Conservation (phyloP, 139 green algal genomes). For the Pseudopediastrum boryanum region DNA sequence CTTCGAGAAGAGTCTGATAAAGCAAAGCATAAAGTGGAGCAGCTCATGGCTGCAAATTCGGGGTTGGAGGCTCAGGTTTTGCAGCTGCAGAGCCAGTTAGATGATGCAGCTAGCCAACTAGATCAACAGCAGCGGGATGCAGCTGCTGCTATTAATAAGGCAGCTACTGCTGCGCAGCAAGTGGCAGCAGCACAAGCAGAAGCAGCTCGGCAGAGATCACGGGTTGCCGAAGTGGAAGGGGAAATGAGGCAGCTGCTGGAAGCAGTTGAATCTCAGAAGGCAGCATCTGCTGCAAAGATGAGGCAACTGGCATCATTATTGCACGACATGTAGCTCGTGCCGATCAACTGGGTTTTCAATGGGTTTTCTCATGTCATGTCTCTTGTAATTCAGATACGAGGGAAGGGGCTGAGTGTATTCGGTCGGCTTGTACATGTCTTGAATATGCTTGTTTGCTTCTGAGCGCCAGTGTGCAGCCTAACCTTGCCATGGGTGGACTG, state of each 20-base stretch:
- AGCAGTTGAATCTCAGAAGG: conserved; percentile 67
- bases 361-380: no score
- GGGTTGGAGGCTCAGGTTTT: conserved; percentile 11
- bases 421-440: no score
- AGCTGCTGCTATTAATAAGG: conserved; percentile 15
- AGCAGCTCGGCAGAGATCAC: conserved; percentile 23
- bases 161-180: conserved; percentile 13
- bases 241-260: conserved; percentile 72
- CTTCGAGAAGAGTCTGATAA: conserved; percentile 55
- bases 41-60: not conserved
- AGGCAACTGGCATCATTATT: conserved; percentile 58
- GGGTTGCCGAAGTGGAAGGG: conserved; percentile 62
- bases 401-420: no score
- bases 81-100: conserved; percentile 14
- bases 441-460: no score
- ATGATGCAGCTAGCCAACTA: not conserved
- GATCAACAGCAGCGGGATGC: conserved; percentile 42
- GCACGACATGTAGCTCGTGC: conserved; percentile 40
- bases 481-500: no score
- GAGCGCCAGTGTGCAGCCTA: no score
- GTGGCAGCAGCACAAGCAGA: conserved; percentile 42
- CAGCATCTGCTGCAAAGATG: conserved; percentile 64
- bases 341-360: no score
- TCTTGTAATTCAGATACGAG: no score
- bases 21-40: conserved; percentile 38